Evolutionary conservation across 768 basidiomycete species (phyloP).

Genomic region (Russula vinacea): DNA sequence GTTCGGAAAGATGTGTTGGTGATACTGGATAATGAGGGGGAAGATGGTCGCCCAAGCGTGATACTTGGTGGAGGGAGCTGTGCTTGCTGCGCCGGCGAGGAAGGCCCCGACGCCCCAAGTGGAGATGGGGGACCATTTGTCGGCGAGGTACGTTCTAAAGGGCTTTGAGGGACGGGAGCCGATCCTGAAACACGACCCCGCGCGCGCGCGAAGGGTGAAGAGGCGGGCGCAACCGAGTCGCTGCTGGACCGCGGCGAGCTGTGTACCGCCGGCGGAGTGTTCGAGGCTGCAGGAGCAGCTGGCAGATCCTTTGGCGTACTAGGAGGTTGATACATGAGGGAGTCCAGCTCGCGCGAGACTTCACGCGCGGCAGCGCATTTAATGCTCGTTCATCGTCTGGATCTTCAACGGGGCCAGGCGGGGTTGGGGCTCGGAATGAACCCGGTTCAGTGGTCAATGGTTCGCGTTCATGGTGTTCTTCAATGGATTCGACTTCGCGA

Average conservation of each 20-base stretch:
- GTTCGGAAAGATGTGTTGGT: constrained; percentile 41
- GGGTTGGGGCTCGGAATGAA: constrained; percentile 2
- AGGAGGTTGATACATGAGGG: constrained; percentile 45
- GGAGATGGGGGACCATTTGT: constrained; percentile 1
- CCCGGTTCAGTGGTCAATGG: background rate
- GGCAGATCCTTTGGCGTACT: constrained; percentile 19
- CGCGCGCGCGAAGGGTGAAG: constrained; percentile 29
- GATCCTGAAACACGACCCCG: constrained; percentile 18
- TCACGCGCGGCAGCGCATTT: constrained; percentile 69
- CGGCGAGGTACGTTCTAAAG: constrained; percentile 6
- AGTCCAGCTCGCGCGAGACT: constrained; percentile 61
- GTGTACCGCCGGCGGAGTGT: constrained; percentile 35
- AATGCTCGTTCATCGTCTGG: constrained; percentile 50
- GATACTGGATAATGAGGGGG: constrained; percentile 31
- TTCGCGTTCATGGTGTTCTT: background rate
- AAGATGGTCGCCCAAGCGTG: constrained; percentile 18
- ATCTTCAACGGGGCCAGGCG: constrained; percentile 30
- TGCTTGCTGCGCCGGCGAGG: constrained; percentile 17
- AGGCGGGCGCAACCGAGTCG: constrained; percentile 28
- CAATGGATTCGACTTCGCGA: background rate
- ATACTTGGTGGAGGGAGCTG: constrained; percentile 20
- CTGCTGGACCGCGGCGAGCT: constrained; percentile 32
- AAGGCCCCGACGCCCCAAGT: background rate
- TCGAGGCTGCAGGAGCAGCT: constrained; percentile 39
- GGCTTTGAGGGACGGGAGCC: constrained; percentile 9